These are phyloP conservation scores for Craspedostauros australis DNA, from an alignment of 108 stramenopile species.

Conservation along the genomic window DNA sequence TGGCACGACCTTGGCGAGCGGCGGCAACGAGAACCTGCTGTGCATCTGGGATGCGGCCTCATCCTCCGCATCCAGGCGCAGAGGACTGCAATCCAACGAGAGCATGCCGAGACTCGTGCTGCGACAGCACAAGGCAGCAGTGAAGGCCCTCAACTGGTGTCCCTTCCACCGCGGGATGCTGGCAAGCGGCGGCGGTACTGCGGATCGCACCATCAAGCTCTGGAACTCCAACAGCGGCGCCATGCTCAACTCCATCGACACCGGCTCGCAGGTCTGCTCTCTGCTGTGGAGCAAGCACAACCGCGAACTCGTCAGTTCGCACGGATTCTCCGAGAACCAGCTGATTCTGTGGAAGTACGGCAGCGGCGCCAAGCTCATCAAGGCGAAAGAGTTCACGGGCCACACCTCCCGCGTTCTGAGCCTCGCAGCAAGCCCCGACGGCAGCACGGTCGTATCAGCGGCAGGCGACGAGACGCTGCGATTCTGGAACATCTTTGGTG, in stretches of 20 bases:
- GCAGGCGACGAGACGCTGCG: conserved; percentile 98
- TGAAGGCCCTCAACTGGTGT: conserved; percentile 99
- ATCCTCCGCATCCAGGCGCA: conserved; percentile 30
- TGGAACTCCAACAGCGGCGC: conserved; percentile 95
- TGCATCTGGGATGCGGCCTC: conserved; percentile 95
- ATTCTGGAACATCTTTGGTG: conserved; percentile 97
- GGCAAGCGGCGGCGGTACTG: conserved; percentile 97
- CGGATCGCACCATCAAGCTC: conserved; percentile 98
- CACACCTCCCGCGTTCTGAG: conserved; percentile 94
- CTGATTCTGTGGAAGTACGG: conserved; percentile 96
- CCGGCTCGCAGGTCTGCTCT: conserved; percentile 96
- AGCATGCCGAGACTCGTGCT: conserved; percentile 75
- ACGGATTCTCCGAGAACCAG: conserved; percentile 96
- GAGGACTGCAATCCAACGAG: conserved; percentile 24
- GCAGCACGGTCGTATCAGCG: conserved; percentile 90
- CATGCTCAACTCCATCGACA: conserved; percentile 93
- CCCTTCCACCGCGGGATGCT: conserved; percentile 95
- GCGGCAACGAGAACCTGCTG: conserved; percentile 97
- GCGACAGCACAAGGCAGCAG: conserved; percentile 95
- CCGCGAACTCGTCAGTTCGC: conserved; percentile 92
- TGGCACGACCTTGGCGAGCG: conserved; percentile 90
- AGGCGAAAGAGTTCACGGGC: conserved; percentile 92
- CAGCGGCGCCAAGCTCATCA: conserved; percentile 80
- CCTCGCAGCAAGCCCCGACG: conserved; percentile 93
- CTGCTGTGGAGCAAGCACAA: conserved; percentile 92